Conservation (phyloP, 179 eudicot genomes). For the Beta lomatogona region DNA sequence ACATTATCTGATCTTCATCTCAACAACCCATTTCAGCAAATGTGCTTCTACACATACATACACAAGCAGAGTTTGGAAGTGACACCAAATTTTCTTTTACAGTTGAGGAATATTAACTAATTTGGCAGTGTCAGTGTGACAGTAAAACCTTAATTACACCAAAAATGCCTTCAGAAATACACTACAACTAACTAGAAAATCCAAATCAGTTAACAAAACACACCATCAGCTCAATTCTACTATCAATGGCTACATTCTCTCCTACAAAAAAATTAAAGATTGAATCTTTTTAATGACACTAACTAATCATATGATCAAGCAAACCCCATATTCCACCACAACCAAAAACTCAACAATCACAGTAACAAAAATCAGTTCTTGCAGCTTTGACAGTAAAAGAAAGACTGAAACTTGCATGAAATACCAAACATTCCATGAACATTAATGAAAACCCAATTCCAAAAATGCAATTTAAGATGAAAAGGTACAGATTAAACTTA, state of each 20-base stretch:
- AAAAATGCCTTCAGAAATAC: neutral
- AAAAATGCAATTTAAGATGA: conserved; percentile 5
- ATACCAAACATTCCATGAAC: neutral
- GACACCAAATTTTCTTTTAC: neutral
- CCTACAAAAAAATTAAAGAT: neutral
- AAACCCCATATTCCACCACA: neutral
- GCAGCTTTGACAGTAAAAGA: neutral
- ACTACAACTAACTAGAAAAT: neutral
- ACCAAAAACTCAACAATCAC: conserved; percentile 7
- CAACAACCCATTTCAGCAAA: conserved; percentile 10
- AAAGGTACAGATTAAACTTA: conserved; percentile 21
- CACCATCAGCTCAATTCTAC: neutral
- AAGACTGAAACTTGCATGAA: conserved; percentile 9
- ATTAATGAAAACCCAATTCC: conserved; percentile 17
- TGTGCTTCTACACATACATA: neutral
- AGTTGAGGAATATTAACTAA: neutral
- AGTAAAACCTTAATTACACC: neutral
- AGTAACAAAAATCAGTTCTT: conserved; percentile 7
- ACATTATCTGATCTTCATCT: conserved; percentile 9
- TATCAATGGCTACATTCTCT: neutral
- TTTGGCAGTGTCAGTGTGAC: neutral
- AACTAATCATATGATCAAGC: conserved; percentile 8
- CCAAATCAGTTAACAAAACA: conserved; percentile 1
- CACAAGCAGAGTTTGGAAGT: neutral
- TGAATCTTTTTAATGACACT: neutral